A percentile compares a stretch with the other conserved stretches of the same genome.
These are phyloP conservation scores for Lactarius sp. DNA, from an alignment of 768 basidiomycete genomes.

Conservation along the genomic window DNA sequence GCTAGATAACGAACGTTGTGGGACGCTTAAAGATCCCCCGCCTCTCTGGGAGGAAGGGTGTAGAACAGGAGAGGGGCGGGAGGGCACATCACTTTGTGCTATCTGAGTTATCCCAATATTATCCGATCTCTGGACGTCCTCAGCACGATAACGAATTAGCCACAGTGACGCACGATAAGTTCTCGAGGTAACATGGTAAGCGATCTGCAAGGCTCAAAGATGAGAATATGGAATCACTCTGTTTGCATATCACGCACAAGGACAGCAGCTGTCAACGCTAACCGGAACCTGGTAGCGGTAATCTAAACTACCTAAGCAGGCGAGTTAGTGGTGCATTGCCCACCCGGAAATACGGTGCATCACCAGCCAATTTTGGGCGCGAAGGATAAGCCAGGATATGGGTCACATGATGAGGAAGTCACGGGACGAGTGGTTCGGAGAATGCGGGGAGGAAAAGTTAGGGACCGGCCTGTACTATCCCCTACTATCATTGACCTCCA, in stretches of 20 bases:
- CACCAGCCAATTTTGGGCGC: too few species aligned
- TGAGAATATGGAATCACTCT: background rate
- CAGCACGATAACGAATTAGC: background rate
- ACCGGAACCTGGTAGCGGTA: slow-evolving; percentile 45
- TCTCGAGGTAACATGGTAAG: slow-evolving; percentile 3
- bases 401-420: too few species aligned
- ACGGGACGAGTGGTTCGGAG: too few species aligned
- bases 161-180: background rate
- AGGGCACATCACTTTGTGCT: background rate
- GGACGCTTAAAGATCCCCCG: background rate
- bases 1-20: slow-evolving; percentile 13
- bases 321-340: slow-evolving; percentile 30
- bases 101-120: background rate
- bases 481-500: too few species aligned
- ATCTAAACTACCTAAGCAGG: slow-evolving; percentile 53
- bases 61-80: slow-evolving; percentile 6
- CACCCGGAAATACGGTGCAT: too few species aligned
- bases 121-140: slow-evolving; percentile 6
- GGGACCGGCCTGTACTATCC: too few species aligned
- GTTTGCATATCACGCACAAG: slow-evolving; percentile 42
- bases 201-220: slow-evolving; percentile 3
- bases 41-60: slow-evolving; percentile 1
- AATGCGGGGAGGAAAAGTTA: too few species aligned
- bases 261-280: slow-evolving; percentile 47
- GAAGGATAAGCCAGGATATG: too few species aligned